Evolutionary conservation across 306 rosid species (phyloP).

Genomic region (Canavalia gladiata): DNA sequence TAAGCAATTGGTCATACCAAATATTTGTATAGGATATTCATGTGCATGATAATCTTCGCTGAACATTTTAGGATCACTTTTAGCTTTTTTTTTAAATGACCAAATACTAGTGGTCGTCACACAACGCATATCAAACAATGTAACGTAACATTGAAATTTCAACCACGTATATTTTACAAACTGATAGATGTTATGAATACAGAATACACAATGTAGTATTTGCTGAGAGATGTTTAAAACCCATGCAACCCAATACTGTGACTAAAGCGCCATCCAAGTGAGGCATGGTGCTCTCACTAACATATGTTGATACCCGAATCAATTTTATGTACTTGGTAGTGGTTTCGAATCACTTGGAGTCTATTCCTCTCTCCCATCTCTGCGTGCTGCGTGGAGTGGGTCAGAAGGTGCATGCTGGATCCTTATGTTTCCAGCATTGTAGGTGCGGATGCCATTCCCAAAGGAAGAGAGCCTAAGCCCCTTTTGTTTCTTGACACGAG

Average conservation of each 20-base stretch:
- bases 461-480: constrained; percentile 65
- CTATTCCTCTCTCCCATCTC: not conserved
- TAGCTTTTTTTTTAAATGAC: not conserved
- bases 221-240: not conserved
- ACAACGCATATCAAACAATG: constrained; percentile 25
- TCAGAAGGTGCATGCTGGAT: constrained; percentile 60
- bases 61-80: constrained; percentile 25
- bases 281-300: constrained; percentile 55
- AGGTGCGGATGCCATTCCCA: constrained; percentile 81
- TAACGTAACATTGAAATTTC: constrained; percentile 20
- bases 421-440: constrained; percentile 69
- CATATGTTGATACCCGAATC: not conserved
- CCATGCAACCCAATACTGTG: constrained; percentile 72
- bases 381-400: constrained; percentile 36
- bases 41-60: constrained; percentile 15
- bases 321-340: not conserved
- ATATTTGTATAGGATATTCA: not conserved
- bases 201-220: not conserved
- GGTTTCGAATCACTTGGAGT: constrained; percentile 27
- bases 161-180: constrained; percentile 40
- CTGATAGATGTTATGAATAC: not conserved
- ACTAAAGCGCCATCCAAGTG: constrained; percentile 88
- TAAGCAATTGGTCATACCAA: not conserved
- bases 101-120: constrained; percentile 36
- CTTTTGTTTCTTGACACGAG: constrained; percentile 54